These are phyloP conservation scores for Avena atlantica DNA, from an alignment of 176 grass and related monocot species.

Conservation along the genomic window DNA sequence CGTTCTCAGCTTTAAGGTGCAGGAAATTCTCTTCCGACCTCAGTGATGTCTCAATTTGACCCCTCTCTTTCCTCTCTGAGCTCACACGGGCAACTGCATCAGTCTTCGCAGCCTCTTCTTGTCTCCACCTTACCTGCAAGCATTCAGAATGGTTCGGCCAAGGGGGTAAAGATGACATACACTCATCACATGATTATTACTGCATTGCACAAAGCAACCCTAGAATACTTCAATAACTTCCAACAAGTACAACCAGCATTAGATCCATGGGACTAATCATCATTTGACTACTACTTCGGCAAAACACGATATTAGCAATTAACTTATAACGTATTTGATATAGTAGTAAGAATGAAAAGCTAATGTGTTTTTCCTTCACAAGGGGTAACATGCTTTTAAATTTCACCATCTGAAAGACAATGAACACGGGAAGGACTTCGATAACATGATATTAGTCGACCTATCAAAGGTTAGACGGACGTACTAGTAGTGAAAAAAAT, in stretches of 20 bases:
- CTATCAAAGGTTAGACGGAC: neutral
- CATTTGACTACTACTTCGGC: neutral
- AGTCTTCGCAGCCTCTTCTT: slow-evolving; percentile 68
- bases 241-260: neutral
- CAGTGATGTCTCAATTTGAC: slow-evolving; percentile 65
- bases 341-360: neutral
- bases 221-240: slow-evolving; percentile 24
- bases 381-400: slow-evolving; percentile 9
- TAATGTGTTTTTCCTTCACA: neutral
- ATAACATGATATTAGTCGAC: slow-evolving; percentile 32
- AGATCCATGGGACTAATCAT: slow-evolving; percentile 11
- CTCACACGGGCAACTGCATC: slow-evolving; percentile 58
- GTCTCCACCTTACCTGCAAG: slow-evolving; percentile 61
- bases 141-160: slow-evolving; percentile 2
- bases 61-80: slow-evolving; percentile 68
- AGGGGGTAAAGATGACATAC: neutral
- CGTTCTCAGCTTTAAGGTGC: slow-evolving; percentile 77
- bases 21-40: slow-evolving; percentile 81
- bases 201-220: neutral
- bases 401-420: neutral
- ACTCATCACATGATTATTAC: neutral
- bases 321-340: neutral
- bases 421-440: neutral
- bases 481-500: slow-evolving; percentile 27
- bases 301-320: slow-evolving; percentile 10